Evolutionary conservation across 805 yeast genomes (phyloP), one percentile per base, ranked within the genome.

Genomic region (Kregervanrija fluxuum): DNA sequence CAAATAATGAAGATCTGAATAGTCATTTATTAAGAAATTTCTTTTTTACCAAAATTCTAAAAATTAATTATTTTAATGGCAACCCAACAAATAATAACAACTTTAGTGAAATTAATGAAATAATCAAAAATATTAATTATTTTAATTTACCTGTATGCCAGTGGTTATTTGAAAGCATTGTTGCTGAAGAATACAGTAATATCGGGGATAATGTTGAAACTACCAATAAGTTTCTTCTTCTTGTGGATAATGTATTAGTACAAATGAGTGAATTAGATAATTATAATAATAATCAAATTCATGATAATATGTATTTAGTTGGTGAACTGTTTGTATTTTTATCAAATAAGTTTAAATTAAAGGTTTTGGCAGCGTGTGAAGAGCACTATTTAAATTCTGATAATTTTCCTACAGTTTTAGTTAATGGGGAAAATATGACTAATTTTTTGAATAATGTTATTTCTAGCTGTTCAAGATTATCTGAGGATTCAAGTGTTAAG

Each of bases 101-200:
- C 6, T 38, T 42, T 37, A 13, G 30, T 36, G 38, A 40, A 30
- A 35, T 35, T 15, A 30, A 35, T 4, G 37, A 28, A 16, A 31
- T 64, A 4, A 47, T 69, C 1, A 45, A 49, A 11, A 49, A 51
- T 3, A 44, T 70, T 15, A 57, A 67, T 42, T 68, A 67, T 40
- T 70, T 69, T 51, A 71, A 69, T 45, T 52, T 74, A 16, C 70
- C 73, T 1, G 48, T 73, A 2, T 57, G 67, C 33, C 78, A 74
- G 47, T 51, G 70, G 35, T 44, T 70, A 2, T 57, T 73, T 42
- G 64, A 65, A 33, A 45, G 60, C 9, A 46, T 60, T 1, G 43
- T 71, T 36, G 60, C 56, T 30, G 56, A 54, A 15, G 51, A 49
- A 16, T 39, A 47, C 4, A 17, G 30, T 10, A 39, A 32, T 8